Evolutionary conservation across 805 yeast species (phyloP).

Genomic region (Wickerhamomyces strasburgensis): DNA sequence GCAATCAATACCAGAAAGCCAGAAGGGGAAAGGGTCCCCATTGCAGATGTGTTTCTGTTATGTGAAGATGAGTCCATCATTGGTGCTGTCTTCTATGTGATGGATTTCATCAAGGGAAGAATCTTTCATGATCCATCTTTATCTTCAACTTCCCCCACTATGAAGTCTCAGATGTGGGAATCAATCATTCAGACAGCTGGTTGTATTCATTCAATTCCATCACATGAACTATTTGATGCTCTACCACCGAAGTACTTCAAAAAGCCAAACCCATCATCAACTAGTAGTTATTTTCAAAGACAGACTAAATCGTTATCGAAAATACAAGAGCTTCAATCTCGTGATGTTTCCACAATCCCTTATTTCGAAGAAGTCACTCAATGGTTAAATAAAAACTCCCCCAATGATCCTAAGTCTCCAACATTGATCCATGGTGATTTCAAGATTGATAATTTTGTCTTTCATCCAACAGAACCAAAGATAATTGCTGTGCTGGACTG

Average conservation of each 20-base stretch:
- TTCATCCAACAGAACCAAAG: slow-evolving; percentile 45
- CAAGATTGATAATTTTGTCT: slow-evolving; percentile 59
- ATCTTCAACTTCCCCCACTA: slow-evolving; percentile 26
- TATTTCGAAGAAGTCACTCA: slow-evolving; percentile 35
- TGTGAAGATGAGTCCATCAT: slow-evolving; percentile 53
- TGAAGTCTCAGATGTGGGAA: slow-evolving; percentile 37
- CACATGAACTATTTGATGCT: slow-evolving; percentile 33
- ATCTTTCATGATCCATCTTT: slow-evolving; percentile 51
- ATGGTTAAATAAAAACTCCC: slow-evolving; percentile 41
- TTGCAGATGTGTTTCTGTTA: slow-evolving; percentile 46
- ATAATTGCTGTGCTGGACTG: slow-evolving; percentile 58
- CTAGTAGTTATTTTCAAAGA: slow-evolving; percentile 42
- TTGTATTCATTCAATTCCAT: slow-evolving; percentile 46
- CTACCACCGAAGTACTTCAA: slow-evolving; percentile 41
- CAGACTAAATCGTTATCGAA: slow-evolving; percentile 44
- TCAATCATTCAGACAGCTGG: slow-evolving; percentile 44
- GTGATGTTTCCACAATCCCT: slow-evolving; percentile 42
- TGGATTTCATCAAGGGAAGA: slow-evolving; percentile 55
- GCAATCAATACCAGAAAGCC: slow-evolving; percentile 20
- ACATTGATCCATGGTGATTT: slow-evolving; percentile 60
- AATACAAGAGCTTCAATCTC: slow-evolving; percentile 37
- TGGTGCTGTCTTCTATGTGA: slow-evolving; percentile 54
- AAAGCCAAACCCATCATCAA: slow-evolving; percentile 17
- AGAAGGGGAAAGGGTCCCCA: slow-evolving; percentile 36
- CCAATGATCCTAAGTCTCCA: slow-evolving; percentile 40